Evolutionary conservation across 1,284 basidiomycete species (phyloP), one percentile per base, ranked within the genome.

Genomic region (Tilletia setariae): DNA sequence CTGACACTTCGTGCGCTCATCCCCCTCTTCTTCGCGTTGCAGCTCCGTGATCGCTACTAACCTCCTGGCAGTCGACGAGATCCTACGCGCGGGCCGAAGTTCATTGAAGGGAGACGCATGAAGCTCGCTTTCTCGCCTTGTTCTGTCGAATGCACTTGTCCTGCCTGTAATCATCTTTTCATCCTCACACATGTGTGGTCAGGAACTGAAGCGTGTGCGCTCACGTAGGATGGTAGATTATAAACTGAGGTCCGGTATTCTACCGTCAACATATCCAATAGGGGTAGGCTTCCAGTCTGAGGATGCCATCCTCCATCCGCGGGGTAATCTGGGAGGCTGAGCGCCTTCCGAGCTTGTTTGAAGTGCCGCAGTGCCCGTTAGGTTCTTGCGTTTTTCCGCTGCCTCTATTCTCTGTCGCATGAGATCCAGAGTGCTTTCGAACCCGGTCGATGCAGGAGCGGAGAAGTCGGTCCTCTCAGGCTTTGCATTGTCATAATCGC

Each of bases 31-130:
- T 8, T 40, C 9, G 16, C 70, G 69, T 15, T 25, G 6, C 21
- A 95, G 93, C 84, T 94, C 95, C 71, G 96, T 98, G 72, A 98
- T 99, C 79, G 95, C 94, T 23, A 89, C 96, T 75, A 98, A 98
- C 84, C 86, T 98, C 69, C 85, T 98, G 23, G 93, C 92, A 53
- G 95, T 93, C 35, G 94, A 98, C 83, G 94, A 98, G 85, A 96
- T 98, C 72, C 84, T 98, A 74, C 87, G 94, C 65, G 94, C 95
- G 21, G 94, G 94, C 28, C 70, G 77, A 65, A 75, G 70, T 68
- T 79, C 76, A 53, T 70, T 81, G 51, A 82, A 81, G 73, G 72
- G 66, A 6, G 56, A 61, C 4, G 28, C n/a, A 3, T 61, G 28
- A 61, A 32, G 28, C 21, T 4, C 19, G 6, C 46, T 23, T 4